Base-by-base conservation (phyloP, 495 filamentous ascomycete species). In the Glonium stellatum region DNA sequence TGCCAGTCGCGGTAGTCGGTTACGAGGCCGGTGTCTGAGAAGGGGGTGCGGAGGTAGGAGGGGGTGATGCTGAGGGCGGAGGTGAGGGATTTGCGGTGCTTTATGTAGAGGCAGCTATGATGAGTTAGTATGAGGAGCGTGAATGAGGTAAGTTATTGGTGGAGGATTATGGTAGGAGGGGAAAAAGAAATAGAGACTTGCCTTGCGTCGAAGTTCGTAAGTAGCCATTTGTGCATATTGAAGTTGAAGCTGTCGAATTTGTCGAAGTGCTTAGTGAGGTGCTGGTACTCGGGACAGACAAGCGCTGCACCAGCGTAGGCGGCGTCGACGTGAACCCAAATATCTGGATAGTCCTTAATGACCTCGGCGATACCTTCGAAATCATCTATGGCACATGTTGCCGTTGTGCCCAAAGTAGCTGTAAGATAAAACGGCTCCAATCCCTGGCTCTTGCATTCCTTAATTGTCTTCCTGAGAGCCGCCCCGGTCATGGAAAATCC, bases 1-100 rank as follows among this genome's bases (percentile, higher is more conserved):
- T 95, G 91, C 93, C 93, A 98, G 79, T 98, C 95, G 23, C 93
- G 84, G 74, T 98, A 97, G 70, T 98, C 93, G 37, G 90, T 96
- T 1, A 98, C 93, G 5, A 91, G 79, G 0, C 92, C 92, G 47
- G 79, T 80, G 59, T 91, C 88, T 0, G 86, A 87, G 72, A 86
- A 90, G 1, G 81, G 71, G 73, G 96, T 96, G 59, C 82, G 80
- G 9, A 95, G 82, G 74, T 95, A 97, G 8, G 86, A 80, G 2
- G 89, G 90, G 53, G 86, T 88, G 71, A 97, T 87, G 67, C 84
- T 86, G 31, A 97, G 81, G 3, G 90, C 86, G 57, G 86, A 80
- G 22, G 85, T 87, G 25, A 98, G 79, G 68, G 90, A 84, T 23
- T 75, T 75, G 15, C 93, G 82, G 66, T 87, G 80, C 57, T 84